Base-by-base conservation (phyloP, 2,329 filamentous ascomycete species). In the Colletotrichum sp. region DNA sequence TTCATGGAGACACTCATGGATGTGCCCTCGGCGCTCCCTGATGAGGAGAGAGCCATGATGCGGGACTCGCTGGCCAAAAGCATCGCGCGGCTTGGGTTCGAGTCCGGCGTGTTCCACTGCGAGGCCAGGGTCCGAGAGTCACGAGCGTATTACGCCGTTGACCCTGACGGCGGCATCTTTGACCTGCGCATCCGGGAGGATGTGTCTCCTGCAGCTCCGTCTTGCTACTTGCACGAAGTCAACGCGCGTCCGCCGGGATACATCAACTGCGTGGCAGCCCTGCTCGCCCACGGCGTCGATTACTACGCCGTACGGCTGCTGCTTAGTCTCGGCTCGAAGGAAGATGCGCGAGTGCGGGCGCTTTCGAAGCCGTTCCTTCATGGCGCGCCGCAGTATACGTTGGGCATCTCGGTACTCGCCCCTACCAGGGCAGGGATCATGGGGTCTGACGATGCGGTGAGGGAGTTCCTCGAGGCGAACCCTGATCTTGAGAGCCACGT, bases 221-320 rank as follows among this genome's bases (percentile, higher is more conserved):
- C 75, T 12, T 73, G 75, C 27, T 81, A 78, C 33, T 73, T 82
- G 29, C 78, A 80, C 62, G 81, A 82, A 66, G 70, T 81, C 13
- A 82, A 82, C 59, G 78, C 80, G 2, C 78, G 80, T 2, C 75
- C 79, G 1, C 79, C 80, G 3, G 80, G 79, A 1, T 80, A 79
- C 59, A 62, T 76, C 34, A 78, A 76, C 62, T 77, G 72, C 12
- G 76, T 77, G 2, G 77, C 76, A 1, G 75, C 76, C 4, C 55
- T 78, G 34, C 72, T 80, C 16, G 76, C 79, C 11, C 78, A 81
- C 43, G 80, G 81, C 6, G 77, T 82, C 6, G 80, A 81, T 68
- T 81, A 80, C 66, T 82, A 78, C 55, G 79, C 78, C 7, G 64
- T 81, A 33, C 73, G 77, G 33, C 55, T 81, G 31, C 75, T 80